These are phyloP conservation scores for Fusarium sp. DNA, from an alignment of 2,329 filamentous ascomycete genomes.

Conservation along the genomic window DNA sequence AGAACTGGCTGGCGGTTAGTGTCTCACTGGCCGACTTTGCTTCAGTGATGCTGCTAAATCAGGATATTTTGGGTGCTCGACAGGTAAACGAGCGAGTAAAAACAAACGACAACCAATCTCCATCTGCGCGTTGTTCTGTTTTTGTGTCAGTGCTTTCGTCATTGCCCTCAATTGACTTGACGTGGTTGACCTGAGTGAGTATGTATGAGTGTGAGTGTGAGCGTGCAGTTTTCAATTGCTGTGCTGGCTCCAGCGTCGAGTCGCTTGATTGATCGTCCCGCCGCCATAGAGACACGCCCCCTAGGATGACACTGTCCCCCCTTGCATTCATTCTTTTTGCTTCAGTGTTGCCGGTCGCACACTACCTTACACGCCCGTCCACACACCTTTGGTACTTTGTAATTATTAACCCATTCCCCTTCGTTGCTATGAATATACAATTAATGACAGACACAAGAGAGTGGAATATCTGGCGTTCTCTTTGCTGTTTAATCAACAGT, in stretches of 20 bases:
- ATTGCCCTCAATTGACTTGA: constrained; percentile 38
- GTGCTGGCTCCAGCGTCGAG: constrained; percentile 43
- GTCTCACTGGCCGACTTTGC: constrained; percentile 11
- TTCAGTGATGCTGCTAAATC: constrained; percentile 33
- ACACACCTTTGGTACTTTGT: constrained; percentile 23
- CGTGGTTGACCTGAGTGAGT: constrained; percentile 27
- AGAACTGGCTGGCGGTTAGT: constrained; percentile 5
- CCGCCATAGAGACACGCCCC: constrained; percentile 29
- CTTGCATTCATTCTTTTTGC: constrained; percentile 29
- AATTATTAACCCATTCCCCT: constrained; percentile 19
- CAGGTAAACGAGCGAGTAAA: constrained; percentile 24
- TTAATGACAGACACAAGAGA: not conserved
- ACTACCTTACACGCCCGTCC: constrained; percentile 42
- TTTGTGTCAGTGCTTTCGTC: constrained; percentile 40
- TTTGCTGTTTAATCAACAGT: not conserved
- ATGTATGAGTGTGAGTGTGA: constrained; percentile 29
- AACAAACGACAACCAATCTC: constrained; percentile 17
- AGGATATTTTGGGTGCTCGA: constrained; percentile 16
- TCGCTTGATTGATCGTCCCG: constrained; percentile 42
- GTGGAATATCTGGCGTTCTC: not conserved
- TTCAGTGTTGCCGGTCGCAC: not conserved
- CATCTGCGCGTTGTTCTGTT: constrained; percentile 36
- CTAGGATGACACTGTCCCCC: constrained; percentile 8
- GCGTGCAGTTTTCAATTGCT: constrained; percentile 39
- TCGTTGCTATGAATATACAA: not conserved